A percentile compares a stretch with the other conserved stretches of the same genome.
Conservation (phyloP, 768 basidiomycete genomes). For the Pholiota molesta region DNA sequence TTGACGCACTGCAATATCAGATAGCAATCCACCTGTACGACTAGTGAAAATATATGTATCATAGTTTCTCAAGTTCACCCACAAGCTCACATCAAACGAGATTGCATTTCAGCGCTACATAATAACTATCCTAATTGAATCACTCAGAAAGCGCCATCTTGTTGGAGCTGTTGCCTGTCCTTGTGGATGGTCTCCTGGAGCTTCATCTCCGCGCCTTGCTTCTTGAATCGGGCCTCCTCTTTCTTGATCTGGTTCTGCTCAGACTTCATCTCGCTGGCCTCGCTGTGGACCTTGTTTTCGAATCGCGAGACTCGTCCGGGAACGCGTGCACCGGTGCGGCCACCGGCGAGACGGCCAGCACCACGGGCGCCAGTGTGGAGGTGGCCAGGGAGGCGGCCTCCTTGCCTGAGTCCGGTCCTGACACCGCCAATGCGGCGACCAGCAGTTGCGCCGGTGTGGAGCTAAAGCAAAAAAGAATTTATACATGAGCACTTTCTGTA, state of each 20-base stretch:
- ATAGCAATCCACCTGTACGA: too few species aligned
- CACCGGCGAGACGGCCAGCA: background rate
- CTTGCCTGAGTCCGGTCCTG: background rate
- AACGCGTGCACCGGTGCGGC: background rate
- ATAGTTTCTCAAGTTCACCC: too few species aligned
- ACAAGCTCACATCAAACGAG: background rate
- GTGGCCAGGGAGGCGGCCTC: background rate
- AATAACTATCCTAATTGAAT: background rate
- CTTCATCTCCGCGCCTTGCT: background rate
- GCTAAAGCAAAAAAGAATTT: too few species aligned
- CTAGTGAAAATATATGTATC: too few species aligned
- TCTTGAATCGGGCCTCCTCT: background rate
- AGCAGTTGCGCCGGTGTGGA: too few species aligned
- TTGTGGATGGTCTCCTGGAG: slow-evolving; percentile 1
- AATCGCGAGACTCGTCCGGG: background rate
- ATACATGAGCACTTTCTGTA: too few species aligned
- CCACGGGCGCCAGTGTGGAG: background rate
- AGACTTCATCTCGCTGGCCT: background rate
- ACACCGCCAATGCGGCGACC: too few species aligned
- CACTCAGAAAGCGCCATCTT: background rate
- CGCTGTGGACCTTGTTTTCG: slow-evolving; percentile 1
- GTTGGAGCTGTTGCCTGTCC: background rate
- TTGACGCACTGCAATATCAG: background rate
- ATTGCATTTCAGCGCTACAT: background rate
- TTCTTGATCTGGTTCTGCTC: background rate